Evolutionary conservation across 768 basidiomycete species (phyloP).

Genomic region (Mrakia gelida): DNA sequence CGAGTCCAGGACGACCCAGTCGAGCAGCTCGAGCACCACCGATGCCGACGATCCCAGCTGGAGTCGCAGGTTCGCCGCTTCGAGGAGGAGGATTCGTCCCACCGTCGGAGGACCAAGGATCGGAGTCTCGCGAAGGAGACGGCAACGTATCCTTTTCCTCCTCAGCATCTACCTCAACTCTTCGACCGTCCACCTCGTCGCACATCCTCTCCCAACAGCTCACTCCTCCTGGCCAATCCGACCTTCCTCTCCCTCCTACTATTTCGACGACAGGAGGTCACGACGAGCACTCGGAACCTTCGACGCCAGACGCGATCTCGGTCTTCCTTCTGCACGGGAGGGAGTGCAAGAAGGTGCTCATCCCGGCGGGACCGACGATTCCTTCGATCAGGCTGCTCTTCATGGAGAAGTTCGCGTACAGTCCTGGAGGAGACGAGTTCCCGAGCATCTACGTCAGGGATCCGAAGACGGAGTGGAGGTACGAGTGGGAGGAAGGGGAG

Average conservation of each 20-base stretch:
- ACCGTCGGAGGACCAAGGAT: constrained; percentile 4
- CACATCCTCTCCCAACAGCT: constrained; percentile 11
- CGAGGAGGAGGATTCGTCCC: constrained; percentile 23
- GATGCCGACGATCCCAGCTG: constrained; percentile 20
- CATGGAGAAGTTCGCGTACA: constrained; percentile 91
- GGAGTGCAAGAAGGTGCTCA: constrained; percentile 85
- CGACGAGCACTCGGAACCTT: constrained; percentile 3
- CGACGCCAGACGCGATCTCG: constrained; percentile 45
- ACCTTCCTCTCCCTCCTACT: not conserved
- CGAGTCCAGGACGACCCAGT: constrained; percentile 19
- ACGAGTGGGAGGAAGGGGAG: constrained; percentile 89
- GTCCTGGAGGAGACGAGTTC: constrained; percentile 86
- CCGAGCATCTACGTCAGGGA: constrained; percentile 94
- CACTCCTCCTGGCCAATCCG: constrained; percentile 5
- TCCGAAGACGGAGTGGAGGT: constrained; percentile 84
- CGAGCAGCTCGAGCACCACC: constrained; percentile 14
- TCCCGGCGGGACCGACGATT: constrained; percentile 61
- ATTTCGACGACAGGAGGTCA: not conserved
- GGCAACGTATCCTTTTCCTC: not conserved
- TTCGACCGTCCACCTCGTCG: constrained; percentile 9
- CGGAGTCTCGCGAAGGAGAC: not conserved
- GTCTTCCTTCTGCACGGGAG: constrained; percentile 86
- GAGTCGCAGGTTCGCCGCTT: constrained; percentile 12
- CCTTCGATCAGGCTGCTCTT: constrained; percentile 77
- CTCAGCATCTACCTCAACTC: not conserved